Evolutionary conservation across 768 basidiomycete genomes (phyloP), one percentile per base, ranked within the genome.

Genomic region (Tephrocybe sp.): DNA sequence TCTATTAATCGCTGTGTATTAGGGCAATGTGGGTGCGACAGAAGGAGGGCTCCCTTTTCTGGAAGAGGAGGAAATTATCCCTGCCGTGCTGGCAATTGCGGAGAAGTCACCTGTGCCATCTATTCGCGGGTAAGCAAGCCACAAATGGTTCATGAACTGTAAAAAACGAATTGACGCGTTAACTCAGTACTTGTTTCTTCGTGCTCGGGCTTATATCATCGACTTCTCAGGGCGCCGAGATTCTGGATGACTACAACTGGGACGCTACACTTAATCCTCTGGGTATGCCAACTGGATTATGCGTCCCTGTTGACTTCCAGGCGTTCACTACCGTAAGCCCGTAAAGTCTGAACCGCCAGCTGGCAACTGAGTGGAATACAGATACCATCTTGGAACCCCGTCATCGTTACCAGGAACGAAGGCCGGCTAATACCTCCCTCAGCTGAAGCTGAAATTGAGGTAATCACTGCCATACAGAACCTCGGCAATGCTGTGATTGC

Each of bases 11-110:
- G 48, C 23, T 45, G 47, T 8, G 48, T 5, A 12, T 32, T 57
- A 98, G 96, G 97, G 97, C 3, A 94, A 95, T 64, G 88, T 98
- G 45, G 96, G 94, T 2, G 84, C 95, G 0, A 90, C 90, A 0
- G 83, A 88, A 58, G 86, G 92, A 7, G 97, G 97, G 0, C 77
- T 98, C n/a, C 88, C 86, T 0, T 94, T 99, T 67, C 77, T 98
- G 26, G 96, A 98, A 62, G 94, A 96, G 54, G 93, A 97, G 65
- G 94, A 95, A 58, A 85, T 98, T 50, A 88, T 98, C 36, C 90
- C 93, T 20, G 81, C 84, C 6, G 86, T 99, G 48, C 75, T 98
- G 34, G 86, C 93, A 53, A 98, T 98, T 45, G 93, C 95, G 5
- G 90, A 93, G 61, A 79, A 88, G 51, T 97, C 95, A 1, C 79